Conservation (phyloP, 140 eudicot species). For the Cichorium intybus region DNA sequence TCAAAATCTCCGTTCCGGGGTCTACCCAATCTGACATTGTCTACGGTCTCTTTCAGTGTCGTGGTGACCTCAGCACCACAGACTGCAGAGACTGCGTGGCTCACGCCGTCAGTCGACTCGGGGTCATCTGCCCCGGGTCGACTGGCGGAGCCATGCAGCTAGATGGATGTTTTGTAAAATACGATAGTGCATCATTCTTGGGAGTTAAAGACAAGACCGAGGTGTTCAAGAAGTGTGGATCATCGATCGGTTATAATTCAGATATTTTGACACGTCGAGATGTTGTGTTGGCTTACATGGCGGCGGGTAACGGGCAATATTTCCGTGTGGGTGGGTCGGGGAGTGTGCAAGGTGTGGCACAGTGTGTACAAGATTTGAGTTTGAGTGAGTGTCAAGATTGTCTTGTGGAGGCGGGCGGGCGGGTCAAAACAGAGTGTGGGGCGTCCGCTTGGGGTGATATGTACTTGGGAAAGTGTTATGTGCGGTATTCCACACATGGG, state of each 20-base stretch:
- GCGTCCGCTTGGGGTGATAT: constrained; percentile 71
- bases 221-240: constrained; percentile 61
- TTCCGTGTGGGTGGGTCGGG: constrained; percentile 78
- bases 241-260: constrained; percentile 43
- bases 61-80: constrained; percentile 58
- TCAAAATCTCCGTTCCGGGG: constrained; percentile 65
- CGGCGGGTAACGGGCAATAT: constrained; percentile 50
- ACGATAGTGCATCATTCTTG: constrained; percentile 52
- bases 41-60: constrained; percentile 77
- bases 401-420: constrained; percentile 55
- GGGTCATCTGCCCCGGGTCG: constrained; percentile 52
- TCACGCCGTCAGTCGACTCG: constrained; percentile 62
- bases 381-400: constrained; percentile 75
- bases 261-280: constrained; percentile 46
- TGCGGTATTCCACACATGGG: constrained; percentile 62
- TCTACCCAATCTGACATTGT: constrained; percentile 52
- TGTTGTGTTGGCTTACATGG: constrained; percentile 53
- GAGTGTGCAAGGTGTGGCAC: constrained; percentile 66
- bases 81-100: constrained; percentile 61
- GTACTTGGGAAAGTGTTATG: constrained; percentile 81
- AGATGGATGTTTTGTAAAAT: constrained; percentile 75
- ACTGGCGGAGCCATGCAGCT: constrained; percentile 73
- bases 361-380: constrained; percentile 82
- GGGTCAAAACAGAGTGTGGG: constrained; percentile 52
- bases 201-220: constrained; percentile 74